phyloP scores from a whole-genome alignment of 441 rosid species.

The Raphanus hybrid region DNA sequence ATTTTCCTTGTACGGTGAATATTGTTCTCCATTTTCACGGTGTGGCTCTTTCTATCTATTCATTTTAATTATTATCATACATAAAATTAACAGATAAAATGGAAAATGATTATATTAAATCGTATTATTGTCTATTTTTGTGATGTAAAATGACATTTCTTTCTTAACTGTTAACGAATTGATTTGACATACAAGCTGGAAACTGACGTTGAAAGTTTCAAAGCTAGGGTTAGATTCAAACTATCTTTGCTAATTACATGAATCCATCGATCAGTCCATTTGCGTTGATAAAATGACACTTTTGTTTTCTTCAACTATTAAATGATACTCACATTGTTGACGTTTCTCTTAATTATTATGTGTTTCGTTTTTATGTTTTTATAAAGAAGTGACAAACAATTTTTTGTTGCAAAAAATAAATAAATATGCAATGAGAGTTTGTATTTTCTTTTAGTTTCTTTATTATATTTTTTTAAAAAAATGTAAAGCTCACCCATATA shows the following conservation, averaged over 20 bases:
- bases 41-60: background rate
- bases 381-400: background rate
- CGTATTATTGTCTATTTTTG: background rate
- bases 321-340: background rate
- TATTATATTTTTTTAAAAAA: background rate
- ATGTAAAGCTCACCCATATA: slow-evolving; percentile 42
- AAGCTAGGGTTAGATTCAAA: slow-evolving; percentile 6
- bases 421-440: slow-evolving; percentile 12
- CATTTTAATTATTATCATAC: background rate
- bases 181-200: slow-evolving; percentile 19
- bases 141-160: background rate
- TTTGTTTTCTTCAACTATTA: slow-evolving; percentile 1
- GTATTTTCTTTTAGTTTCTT: background rate
- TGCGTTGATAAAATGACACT: slow-evolving; percentile 21
- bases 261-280: slow-evolving; percentile 7
- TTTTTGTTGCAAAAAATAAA: background rate
- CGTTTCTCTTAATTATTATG: background rate
- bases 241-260: slow-evolving; percentile 7
- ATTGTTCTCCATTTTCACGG: slow-evolving; percentile 34
- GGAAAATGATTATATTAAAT: background rate
- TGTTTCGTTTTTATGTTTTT: background rate
- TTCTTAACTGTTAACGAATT: slow-evolving; percentile 9
- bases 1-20: slow-evolving; percentile 40
- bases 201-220: slow-evolving; percentile 18
- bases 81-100: background rate